These are phyloP conservation scores for Funneliformis mosseae DNA, from an alignment of 192 early-diverging fungal genomes.

Conservation along the genomic window DNA sequence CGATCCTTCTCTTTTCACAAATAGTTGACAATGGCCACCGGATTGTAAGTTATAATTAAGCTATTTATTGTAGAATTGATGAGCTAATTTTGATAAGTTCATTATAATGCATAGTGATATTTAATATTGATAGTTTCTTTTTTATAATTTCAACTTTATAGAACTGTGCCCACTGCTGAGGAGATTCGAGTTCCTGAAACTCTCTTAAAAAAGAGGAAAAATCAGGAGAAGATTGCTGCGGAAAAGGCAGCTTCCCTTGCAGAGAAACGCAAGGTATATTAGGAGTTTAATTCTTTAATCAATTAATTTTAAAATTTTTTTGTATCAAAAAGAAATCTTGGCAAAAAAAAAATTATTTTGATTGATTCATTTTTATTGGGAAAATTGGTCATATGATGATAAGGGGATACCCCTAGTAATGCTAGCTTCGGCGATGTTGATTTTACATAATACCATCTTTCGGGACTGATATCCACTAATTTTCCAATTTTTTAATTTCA, in stretches of 20 bases:
- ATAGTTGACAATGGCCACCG: conserved; percentile 7
- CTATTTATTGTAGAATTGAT: not conserved
- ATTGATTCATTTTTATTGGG: conserved; percentile 38
- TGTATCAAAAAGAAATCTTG: not conserved
- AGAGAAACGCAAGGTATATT: conserved; percentile 55
- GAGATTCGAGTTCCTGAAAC: conserved; percentile 85
- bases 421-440: conserved; percentile 51
- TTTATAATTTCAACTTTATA: conserved; percentile 29
- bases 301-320: not conserved
- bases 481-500: conserved; percentile 11
- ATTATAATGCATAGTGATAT: not conserved
- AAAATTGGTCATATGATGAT: conserved; percentile 47
- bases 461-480: conserved; percentile 65
- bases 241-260: conserved; percentile 56
- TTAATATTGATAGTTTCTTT: not conserved
- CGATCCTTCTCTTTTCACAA: not conserved
- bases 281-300: not conserved
- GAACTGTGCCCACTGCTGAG: conserved; percentile 62
- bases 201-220: conserved; percentile 84
- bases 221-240: conserved; percentile 71
- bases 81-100: not conserved
- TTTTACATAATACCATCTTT: conserved; percentile 68
- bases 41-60: not conserved
- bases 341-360: conserved; percentile 36
- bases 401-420: conserved; percentile 43